Evolutionary conservation across 2,329 filamentous ascomycete genomes (phyloP).

Genomic region (Tympanopsis confertula): DNA sequence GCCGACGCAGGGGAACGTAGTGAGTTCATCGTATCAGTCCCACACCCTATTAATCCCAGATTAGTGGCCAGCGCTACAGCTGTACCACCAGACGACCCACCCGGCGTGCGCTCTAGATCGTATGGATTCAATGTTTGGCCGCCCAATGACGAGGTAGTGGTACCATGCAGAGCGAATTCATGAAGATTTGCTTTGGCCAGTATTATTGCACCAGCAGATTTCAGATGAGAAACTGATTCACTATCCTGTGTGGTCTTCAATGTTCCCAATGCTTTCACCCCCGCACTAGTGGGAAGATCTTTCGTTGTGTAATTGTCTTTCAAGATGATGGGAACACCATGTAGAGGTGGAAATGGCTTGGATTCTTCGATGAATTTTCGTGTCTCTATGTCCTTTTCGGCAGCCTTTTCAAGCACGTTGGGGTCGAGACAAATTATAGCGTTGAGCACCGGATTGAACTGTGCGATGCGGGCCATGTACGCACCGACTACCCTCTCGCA

Average conservation of each 20-base stretch:
- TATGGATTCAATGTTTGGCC: conserved; percentile 59
- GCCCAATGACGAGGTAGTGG: conserved; percentile 48
- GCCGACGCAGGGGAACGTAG: conserved; percentile 49
- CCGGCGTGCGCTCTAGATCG: conserved; percentile 50
- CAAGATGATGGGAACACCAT: conserved; percentile 49
- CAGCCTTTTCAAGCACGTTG: conserved; percentile 26
- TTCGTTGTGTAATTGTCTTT: conserved; percentile 53
- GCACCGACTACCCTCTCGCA: conserved; percentile 40
- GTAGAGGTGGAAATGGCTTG: conserved; percentile 37
- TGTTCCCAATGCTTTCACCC: conserved; percentile 32
- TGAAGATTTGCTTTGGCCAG: conserved; percentile 51
- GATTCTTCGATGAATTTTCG: conserved; percentile 28
- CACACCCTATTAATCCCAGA: conserved; percentile 44
- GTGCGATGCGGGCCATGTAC: conserved; percentile 44
- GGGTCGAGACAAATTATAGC: conserved; percentile 42
- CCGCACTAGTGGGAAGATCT: conserved; percentile 45
- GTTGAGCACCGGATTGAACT: conserved; percentile 42
- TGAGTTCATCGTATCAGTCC: conserved; percentile 51
- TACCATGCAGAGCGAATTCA: conserved; percentile 51
- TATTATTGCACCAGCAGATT: conserved; percentile 39
- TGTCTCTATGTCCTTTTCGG: conserved; percentile 31
- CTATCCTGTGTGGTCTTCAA: conserved; percentile 33
- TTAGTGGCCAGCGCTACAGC: conserved; percentile 43
- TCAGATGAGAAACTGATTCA: conserved; percentile 34
- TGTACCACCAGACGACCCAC: conserved; percentile 52